phyloP scores from a whole-genome alignment of 768 basidiomycete species.

The Trametes cubensis region DNA sequence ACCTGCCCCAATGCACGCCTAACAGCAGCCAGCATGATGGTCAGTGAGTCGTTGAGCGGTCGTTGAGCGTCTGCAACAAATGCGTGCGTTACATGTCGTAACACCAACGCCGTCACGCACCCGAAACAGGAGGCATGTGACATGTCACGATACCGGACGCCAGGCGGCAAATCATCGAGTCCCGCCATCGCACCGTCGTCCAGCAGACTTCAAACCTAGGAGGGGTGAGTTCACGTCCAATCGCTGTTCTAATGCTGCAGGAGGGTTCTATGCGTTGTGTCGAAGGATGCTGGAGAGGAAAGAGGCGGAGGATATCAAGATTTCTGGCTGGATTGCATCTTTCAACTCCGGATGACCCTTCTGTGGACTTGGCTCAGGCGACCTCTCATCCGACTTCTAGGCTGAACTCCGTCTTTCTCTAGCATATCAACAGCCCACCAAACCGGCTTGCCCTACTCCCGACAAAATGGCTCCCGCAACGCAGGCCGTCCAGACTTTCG shows the following conservation, averaged over 20 bases:
- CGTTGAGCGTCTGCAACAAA: conserved; percentile 1
- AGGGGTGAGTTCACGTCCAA: conserved; percentile 42
- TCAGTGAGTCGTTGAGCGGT: conserved; percentile 1
- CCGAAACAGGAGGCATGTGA: neutral
- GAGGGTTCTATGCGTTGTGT: neutral
- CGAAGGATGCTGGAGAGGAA: neutral
- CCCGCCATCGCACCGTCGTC: conserved; percentile 21
- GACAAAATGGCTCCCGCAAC: conserved; percentile 69
- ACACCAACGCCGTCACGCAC: neutral
- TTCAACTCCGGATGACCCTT: conserved; percentile 42
- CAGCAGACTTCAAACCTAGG: conserved; percentile 37
- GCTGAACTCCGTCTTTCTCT: conserved; percentile 17
- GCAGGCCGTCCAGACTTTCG: conserved; percentile 98
- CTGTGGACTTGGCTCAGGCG: conserved; percentile 24
- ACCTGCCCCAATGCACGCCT: conserved; percentile 31
- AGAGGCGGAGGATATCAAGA: conserved; percentile 10
- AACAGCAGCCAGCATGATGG: conserved; percentile 31
- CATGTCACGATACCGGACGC: conserved; percentile 5
- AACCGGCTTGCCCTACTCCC: conserved; percentile 27
- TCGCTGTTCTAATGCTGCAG: conserved; percentile 16
- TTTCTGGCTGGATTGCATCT: conserved; percentile 44
- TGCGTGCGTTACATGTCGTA: neutral
- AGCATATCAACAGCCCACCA: conserved; percentile 29
- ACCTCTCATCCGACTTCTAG: neutral
- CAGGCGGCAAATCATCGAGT: conserved; percentile 12